phyloP scores from a whole-genome alignment of 2,329 filamentous ascomycete species.

The Sarocladium oryzae region DNA sequence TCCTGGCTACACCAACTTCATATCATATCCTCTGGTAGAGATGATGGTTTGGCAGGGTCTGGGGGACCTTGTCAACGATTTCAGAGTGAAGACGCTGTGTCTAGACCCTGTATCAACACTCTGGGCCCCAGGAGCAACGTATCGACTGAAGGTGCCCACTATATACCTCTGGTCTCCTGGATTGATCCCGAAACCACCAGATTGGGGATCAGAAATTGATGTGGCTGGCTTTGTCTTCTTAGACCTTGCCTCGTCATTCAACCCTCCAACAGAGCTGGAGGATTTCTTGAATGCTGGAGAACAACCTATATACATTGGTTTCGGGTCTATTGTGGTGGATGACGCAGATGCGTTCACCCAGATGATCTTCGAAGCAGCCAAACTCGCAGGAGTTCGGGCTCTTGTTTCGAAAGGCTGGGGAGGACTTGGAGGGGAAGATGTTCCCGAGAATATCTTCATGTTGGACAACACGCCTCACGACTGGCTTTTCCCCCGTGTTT shows the following conservation, averaged over 20 bases:
- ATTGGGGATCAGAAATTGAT: conserved; percentile 65
- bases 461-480: conserved; percentile 70
- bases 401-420: conserved; percentile 74
- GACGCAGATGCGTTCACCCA: conserved; percentile 62
- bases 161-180: conserved; percentile 67
- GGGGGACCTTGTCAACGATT: conserved; percentile 71
- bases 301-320: conserved; percentile 64
- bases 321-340: conserved; percentile 70
- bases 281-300: conserved; percentile 50
- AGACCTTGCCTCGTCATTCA: conserved; percentile 56
- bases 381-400: conserved; percentile 59
- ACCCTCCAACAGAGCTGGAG: conserved; percentile 48
- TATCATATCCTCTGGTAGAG: conserved; percentile 73
- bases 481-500: conserved; percentile 65
- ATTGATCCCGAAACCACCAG: conserved; percentile 58
- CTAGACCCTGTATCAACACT: conserved; percentile 69
- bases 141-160: conserved; percentile 67
- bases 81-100: conserved; percentile 61
- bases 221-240: conserved; percentile 75
- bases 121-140: conserved; percentile 69
- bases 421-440: conserved; percentile 52
- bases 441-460: conserved; percentile 62
- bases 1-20: conserved; percentile 68
- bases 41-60: conserved; percentile 90
- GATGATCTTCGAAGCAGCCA: conserved; percentile 65